phyloP scores from a whole-genome alignment of 805 yeast genomes.

The Metschnikowia hibisci region DNA sequence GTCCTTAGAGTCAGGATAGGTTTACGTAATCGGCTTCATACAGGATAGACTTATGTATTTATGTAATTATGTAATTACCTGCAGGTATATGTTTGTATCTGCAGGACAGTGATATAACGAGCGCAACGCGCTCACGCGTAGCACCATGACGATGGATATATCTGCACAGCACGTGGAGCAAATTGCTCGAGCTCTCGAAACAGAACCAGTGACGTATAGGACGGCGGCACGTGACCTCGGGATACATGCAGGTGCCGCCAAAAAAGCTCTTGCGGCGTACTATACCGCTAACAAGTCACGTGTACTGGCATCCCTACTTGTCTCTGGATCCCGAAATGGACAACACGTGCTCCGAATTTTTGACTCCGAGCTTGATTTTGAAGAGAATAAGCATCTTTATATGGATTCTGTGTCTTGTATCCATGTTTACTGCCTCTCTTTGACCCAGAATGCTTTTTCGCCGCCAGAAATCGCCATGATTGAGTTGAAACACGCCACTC shows the following conservation, averaged over 20 bases:
- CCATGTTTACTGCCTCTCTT: conserved; percentile 38
- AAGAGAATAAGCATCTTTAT: conserved; percentile 17
- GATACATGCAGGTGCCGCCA: conserved; percentile 39
- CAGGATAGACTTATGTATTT: no score
- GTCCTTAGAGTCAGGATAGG: conserved; percentile 2
- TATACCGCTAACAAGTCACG: conserved; percentile 32
- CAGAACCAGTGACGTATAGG: conserved; percentile 35
- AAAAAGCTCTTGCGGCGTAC: conserved; percentile 35
- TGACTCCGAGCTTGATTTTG: conserved; percentile 23
- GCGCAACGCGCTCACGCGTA: background rate
- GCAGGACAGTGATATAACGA: background rate
- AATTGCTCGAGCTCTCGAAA: conserved; percentile 20
- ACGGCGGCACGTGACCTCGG: conserved; percentile 37
- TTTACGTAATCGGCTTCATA: no score
- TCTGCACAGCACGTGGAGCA: conserved; percentile 27
- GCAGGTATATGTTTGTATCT: no score
- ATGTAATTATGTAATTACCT: no score
- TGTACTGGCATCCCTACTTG: conserved; percentile 39
- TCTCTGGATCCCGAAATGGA: conserved; percentile 31
- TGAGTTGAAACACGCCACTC: conserved; percentile 14
- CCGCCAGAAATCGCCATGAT: conserved; percentile 14
- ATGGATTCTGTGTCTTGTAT: conserved; percentile 32
- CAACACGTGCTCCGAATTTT: conserved; percentile 19
- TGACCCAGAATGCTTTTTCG: conserved; percentile 14
- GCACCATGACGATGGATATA: conserved; percentile 28